Evolutionary conservation across 805 yeast species (phyloP).

Genomic region (Wickerhamomyces bovis): DNA sequence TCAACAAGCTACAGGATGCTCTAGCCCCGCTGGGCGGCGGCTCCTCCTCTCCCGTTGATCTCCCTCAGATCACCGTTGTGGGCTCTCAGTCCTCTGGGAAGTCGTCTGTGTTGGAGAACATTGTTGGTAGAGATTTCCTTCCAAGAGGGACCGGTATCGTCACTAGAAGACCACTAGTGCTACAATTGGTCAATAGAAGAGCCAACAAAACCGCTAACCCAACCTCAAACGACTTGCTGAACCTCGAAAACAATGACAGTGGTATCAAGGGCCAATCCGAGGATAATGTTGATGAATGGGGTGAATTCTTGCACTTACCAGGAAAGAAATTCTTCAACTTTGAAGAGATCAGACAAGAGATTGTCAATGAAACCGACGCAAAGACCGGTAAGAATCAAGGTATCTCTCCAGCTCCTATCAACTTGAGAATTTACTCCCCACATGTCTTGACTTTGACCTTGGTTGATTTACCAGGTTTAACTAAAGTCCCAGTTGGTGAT

Average conservation of each 20-base stretch:
- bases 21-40: conserved; percentile 84
- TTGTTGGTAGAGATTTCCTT: conserved; percentile 85
- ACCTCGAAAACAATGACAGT: conserved; percentile 30
- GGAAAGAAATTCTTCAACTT: conserved; percentile 83
- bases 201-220: conserved; percentile 26
- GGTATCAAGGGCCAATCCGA: conserved; percentile 49
- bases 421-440: conserved; percentile 88
- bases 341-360: conserved; percentile 83
- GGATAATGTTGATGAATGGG: conserved; percentile 87
- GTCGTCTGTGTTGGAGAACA: conserved; percentile 83
- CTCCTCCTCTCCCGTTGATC: conserved; percentile 73
- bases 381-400: conserved; percentile 82
- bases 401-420: conserved; percentile 87
- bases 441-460: conserved; percentile 89
- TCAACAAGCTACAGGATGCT: conserved; percentile 80
- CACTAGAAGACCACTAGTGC: conserved; percentile 79
- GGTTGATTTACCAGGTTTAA: conserved; percentile 95
- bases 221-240: conserved; percentile 24
- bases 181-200: conserved; percentile 73
- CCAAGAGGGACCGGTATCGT: conserved; percentile 94
- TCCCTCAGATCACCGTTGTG: conserved; percentile 93
- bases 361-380: conserved; percentile 85
- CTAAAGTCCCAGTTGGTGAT: conserved; percentile 98
- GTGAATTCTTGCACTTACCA: conserved; percentile 92
- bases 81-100: conserved; percentile 91